These are phyloP conservation scores for Spinacia oleracea DNA, from an alignment of 179 eudicot genomes.

Conservation along the genomic window DNA sequence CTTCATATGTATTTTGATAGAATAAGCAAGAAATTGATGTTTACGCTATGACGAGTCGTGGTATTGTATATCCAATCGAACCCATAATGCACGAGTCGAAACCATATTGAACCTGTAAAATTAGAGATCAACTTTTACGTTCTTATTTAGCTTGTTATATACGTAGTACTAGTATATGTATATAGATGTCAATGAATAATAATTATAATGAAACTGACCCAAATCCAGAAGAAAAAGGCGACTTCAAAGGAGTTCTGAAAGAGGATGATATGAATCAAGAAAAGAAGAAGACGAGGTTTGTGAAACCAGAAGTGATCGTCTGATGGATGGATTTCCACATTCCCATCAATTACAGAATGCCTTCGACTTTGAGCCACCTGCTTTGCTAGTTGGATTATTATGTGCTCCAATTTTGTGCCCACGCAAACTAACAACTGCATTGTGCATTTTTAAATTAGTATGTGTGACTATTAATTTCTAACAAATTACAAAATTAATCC, in stretches of 20 bases:
- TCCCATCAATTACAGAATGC: slow-evolving; percentile 47
- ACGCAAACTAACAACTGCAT: slow-evolving; percentile 51
- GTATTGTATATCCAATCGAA: slow-evolving; percentile 29
- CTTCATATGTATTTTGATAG: background rate
- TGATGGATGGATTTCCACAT: slow-evolving; percentile 56
- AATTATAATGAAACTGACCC: too few relatives aligned
- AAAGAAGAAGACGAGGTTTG: slow-evolving; percentile 55
- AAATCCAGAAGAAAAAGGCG: slow-evolving; percentile 40
- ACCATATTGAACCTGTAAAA: slow-evolving; percentile 32
- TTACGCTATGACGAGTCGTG: slow-evolving; percentile 34
- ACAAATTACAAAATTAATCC: background rate
- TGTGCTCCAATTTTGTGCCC: slow-evolving; percentile 62
- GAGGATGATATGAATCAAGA: slow-evolving; percentile 65
- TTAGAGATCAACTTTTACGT: too few relatives aligned
- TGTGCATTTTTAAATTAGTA: too few relatives aligned
- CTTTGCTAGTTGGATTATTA: slow-evolving; percentile 64
- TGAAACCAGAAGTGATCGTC: slow-evolving; percentile 63
- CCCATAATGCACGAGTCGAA: slow-evolving; percentile 41
- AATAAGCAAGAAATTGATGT: background rate
- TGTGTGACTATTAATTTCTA: background rate
- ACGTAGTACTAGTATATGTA: too few relatives aligned
- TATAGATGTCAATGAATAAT: too few relatives aligned
- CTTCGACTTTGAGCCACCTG: slow-evolving; percentile 50
- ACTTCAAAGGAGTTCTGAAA: slow-evolving; percentile 44
- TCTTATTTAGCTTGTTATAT: background rate